Evolutionary conservation across 2,329 filamentous ascomycete species (phyloP).

Genomic region (Leptosphaerulina australis): DNA sequence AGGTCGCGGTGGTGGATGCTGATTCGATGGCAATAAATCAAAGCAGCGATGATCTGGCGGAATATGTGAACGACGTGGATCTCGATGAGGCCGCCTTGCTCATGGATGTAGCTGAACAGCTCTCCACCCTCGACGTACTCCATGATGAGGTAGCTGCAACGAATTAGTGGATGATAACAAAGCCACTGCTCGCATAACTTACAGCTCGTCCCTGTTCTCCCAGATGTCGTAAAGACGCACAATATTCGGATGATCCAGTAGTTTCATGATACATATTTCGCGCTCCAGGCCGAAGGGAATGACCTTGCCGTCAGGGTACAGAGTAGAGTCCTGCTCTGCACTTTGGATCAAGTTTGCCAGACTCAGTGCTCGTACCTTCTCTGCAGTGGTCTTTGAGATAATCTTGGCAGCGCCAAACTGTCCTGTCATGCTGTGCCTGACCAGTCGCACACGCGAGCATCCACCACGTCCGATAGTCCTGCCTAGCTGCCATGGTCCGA

Average conservation of each 20-base stretch:
- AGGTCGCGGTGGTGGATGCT: slow-evolving; percentile 96
- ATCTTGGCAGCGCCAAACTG: slow-evolving; percentile 94
- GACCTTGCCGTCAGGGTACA: slow-evolving; percentile 64
- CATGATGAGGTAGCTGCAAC: slow-evolving; percentile 81
- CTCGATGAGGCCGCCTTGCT: slow-evolving; percentile 75
- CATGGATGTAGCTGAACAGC: slow-evolving; percentile 84
- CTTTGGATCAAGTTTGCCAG: slow-evolving; percentile 80
- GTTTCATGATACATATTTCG: slow-evolving; percentile 95
- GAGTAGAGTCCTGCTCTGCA: slow-evolving; percentile 63
- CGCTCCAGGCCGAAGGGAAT: slow-evolving; percentile 91
- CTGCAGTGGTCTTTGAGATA: slow-evolving; percentile 78
- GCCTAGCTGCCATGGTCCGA: slow-evolving; percentile 93
- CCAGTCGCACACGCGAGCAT: slow-evolving; percentile 84
- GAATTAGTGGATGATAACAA: slow-evolving; percentile 26
- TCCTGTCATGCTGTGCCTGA: slow-evolving; percentile 77
- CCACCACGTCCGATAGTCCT: slow-evolving; percentile 88
- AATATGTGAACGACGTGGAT: slow-evolving; percentile 83
- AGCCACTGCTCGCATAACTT: slow-evolving; percentile 48
- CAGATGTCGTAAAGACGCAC: slow-evolving; percentile 95
- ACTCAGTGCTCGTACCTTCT: slow-evolving; percentile 83
- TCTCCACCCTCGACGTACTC: slow-evolving; percentile 88
- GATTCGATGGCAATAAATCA: slow-evolving; percentile 91
- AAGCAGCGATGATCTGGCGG: slow-evolving; percentile 88
- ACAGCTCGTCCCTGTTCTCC: slow-evolving; percentile 97
- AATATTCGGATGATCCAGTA: slow-evolving; percentile 93